A percentile compares a stretch with the other conserved stretches of the same genome.
Conservation (phyloP, 805 yeast genomes). For the Cyberlindnera galapagoensis region DNA sequence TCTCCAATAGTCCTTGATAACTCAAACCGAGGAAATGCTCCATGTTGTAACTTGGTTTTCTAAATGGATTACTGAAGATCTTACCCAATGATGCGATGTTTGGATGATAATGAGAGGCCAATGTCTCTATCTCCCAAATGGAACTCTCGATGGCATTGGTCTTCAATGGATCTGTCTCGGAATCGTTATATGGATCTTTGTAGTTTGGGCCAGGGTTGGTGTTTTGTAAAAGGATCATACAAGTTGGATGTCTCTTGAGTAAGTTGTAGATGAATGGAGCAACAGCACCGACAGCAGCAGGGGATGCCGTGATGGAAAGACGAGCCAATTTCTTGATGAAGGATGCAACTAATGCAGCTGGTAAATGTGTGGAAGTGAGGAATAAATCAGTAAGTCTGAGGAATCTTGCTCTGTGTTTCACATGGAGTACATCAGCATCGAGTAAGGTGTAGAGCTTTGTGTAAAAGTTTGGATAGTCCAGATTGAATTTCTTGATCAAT, state of each 20-base stretch:
- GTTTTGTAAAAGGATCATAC: slow-evolving; percentile 80
- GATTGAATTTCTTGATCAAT: slow-evolving; percentile 70
- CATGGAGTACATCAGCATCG: slow-evolving; percentile 68
- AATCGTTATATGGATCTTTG: slow-evolving; percentile 59
- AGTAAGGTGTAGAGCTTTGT: slow-evolving; percentile 73
- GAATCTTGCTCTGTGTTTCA: slow-evolving; percentile 79
- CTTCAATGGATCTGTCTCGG: slow-evolving; percentile 66
- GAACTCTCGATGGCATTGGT: slow-evolving; percentile 82
- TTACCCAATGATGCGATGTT: slow-evolving; percentile 89
- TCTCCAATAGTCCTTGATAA: slow-evolving; percentile 56
- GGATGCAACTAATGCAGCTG: slow-evolving; percentile 79
- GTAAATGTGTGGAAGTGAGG: slow-evolving; percentile 79
- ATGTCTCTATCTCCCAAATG: slow-evolving; percentile 83
- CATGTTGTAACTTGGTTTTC: slow-evolving; percentile 77
- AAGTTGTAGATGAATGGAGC: slow-evolving; percentile 90
- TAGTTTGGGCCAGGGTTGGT: slow-evolving; percentile 26
- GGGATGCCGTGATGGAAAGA: slow-evolving; percentile 69
- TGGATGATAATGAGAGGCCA: slow-evolving; percentile 86
- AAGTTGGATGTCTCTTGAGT: slow-evolving; percentile 85
- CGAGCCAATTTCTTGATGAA: slow-evolving; percentile 81
- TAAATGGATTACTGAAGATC: slow-evolving; percentile 84
- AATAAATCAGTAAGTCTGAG: slow-evolving; percentile 82
- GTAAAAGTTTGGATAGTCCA: slow-evolving; percentile 91
- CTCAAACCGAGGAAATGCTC: slow-evolving; percentile 95
- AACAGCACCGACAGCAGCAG: slow-evolving; percentile 80